phyloP scores from a whole-genome alignment of 2,329 filamentous ascomycete genomes.

The Monosporascus sp. region DNA sequence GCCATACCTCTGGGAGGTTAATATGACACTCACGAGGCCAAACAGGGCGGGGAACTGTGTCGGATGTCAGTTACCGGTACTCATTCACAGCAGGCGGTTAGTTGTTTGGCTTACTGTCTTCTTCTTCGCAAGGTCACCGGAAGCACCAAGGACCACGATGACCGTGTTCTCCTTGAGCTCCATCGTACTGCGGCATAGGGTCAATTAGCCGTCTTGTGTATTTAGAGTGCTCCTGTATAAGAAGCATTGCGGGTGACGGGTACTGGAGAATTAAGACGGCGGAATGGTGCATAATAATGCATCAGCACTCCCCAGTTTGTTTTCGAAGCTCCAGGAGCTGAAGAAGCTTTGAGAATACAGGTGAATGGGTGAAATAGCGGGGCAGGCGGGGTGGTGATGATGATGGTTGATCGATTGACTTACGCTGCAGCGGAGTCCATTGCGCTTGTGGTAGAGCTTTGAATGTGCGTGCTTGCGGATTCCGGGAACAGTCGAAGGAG shows the following conservation, averaged over 20 bases:
- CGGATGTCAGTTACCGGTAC: constrained; percentile 25
- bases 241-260: not conserved
- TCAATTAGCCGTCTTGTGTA: constrained; percentile 15
- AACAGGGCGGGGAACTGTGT: constrained; percentile 90
- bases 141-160: constrained; percentile 94
- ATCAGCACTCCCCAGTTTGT: not conserved
- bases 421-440: constrained; percentile 28
- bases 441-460: constrained; percentile 8
- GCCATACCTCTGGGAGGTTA: not conserved
- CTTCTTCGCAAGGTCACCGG: constrained; percentile 98
- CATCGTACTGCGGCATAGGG: constrained; percentile 56
- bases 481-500: constrained; percentile 1
- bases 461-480: constrained; percentile 4
- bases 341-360: constrained; percentile 9
- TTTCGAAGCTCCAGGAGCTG: constrained; percentile 6
- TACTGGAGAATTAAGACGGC: not conserved
- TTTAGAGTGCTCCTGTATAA: not conserved
- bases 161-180: constrained; percentile 99
- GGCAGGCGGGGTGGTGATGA: constrained; percentile 22
- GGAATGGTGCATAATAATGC: constrained; percentile 15
- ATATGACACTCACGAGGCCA: constrained; percentile 70
- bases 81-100: constrained; percentile 4
- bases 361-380: constrained; percentile 25
- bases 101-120: constrained; percentile 74
- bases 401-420: constrained; percentile 14